Conservation (phyloP, 2,329 filamentous ascomycete genomes). For the Penicillium paneum region DNA sequence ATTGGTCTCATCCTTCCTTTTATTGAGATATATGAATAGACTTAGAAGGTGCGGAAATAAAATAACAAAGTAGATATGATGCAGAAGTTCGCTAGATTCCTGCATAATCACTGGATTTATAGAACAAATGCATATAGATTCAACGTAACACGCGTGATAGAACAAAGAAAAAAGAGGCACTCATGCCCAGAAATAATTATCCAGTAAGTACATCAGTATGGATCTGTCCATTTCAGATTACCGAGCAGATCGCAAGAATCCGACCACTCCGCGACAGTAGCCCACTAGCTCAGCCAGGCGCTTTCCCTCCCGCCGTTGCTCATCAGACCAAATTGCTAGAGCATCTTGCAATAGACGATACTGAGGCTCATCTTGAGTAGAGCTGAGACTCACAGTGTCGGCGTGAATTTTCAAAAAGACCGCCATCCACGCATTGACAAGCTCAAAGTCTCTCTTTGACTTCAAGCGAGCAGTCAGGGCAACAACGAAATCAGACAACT, state of each 20-base stretch:
- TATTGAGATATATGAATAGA: not conserved
- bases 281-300: constrained; percentile 75
- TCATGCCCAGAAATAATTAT: not conserved
- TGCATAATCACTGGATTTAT: not conserved
- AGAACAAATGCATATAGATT: not conserved
- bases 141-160: constrained; percentile 1
- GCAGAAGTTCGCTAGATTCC: not conserved
- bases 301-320: constrained; percentile 68
- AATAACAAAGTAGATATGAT: not conserved
- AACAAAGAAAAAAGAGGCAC: not conserved
- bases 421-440: constrained; percentile 96
- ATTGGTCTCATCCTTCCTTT: not conserved
- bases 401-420: constrained; percentile 82
- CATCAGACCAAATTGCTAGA: constrained; percentile 66
- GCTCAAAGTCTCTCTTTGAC: constrained; percentile 78
- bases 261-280: constrained; percentile 82
- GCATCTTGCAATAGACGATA: constrained; percentile 52
- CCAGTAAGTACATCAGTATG: not conserved
- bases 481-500: constrained; percentile 75
- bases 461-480: constrained; percentile 70
- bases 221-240: constrained; percentile 16
- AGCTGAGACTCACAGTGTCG: constrained; percentile 51
- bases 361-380: constrained; percentile 47
- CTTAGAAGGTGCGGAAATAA: not conserved
- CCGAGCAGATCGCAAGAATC: constrained; percentile 66